Conservation (phyloP, 2,329 filamentous ascomycete species). For the Plenodomus biglobosus region DNA sequence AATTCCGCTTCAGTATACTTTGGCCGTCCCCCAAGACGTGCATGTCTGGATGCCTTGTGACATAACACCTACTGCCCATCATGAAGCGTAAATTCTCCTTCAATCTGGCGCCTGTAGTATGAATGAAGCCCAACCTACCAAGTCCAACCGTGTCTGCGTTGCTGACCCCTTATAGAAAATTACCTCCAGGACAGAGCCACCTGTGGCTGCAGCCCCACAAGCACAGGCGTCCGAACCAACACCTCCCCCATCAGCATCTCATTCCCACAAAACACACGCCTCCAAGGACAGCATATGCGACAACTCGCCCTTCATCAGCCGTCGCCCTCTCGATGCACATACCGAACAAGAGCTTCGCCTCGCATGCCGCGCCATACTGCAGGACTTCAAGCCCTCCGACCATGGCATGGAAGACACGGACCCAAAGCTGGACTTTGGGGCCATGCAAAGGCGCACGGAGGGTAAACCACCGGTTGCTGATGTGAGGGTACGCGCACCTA, state of each 20-base stretch:
- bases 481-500: slow-evolving; percentile 31
- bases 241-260: slow-evolving; percentile 9
- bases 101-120: slow-evolving; percentile 47
- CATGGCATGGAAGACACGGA: slow-evolving; percentile 42
- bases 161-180: slow-evolving; percentile 33
- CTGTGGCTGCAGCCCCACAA: neutral
- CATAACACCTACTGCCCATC: slow-evolving; percentile 6
- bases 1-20: too few species aligned
- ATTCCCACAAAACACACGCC: slow-evolving; percentile 16
- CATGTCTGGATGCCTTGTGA: neutral
- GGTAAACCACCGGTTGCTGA: slow-evolving; percentile 15
- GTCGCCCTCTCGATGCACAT: slow-evolving; percentile 46
- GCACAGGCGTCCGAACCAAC: slow-evolving; percentile 10
- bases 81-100: slow-evolving; percentile 52
- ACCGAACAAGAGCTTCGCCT: slow-evolving; percentile 50
- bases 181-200: slow-evolving; percentile 27
- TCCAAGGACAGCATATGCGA: slow-evolving; percentile 39
- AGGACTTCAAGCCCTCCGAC: slow-evolving; percentile 46
- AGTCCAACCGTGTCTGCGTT: slow-evolving; percentile 1
- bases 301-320: slow-evolving; percentile 48
- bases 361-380: slow-evolving; percentile 50
- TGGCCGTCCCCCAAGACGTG: neutral
- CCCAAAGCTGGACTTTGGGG: slow-evolving; percentile 41
- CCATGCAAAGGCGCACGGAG: slow-evolving; percentile 24
- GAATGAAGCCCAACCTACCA: slow-evolving; percentile 11